Percentiles rank a stretch among this genome's conserved stretches.
These are phyloP conservation scores for Cryomyces minteri DNA, from an alignment of 495 filamentous ascomycete genomes.

Conservation along the genomic window DNA sequence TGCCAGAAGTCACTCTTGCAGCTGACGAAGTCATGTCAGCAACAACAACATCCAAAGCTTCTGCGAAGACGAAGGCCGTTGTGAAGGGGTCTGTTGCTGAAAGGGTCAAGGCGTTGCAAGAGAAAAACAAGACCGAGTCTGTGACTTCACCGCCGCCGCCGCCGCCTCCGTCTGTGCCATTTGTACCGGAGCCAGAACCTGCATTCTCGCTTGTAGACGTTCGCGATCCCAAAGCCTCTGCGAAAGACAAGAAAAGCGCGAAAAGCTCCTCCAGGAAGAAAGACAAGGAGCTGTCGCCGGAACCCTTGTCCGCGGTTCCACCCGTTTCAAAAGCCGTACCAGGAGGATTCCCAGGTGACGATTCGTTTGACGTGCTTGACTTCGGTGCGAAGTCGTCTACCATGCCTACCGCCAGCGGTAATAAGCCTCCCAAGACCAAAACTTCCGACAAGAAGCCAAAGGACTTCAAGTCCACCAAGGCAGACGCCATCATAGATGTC, in stretches of 20 bases:
- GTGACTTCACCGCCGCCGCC: conserved; percentile 2
- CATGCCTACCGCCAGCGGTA: background rate
- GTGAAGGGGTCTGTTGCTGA: conserved; percentile 12
- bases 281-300: background rate
- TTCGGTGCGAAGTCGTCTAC: background rate
- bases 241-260: background rate
- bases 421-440: conserved; percentile 3
- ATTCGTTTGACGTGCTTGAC: conserved; percentile 8
- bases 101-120: conserved; percentile 16
- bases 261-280: conserved; percentile 9
- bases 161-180: background rate
- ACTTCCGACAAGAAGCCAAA: conserved; percentile 4
- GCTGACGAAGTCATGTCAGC: conserved; percentile 6
- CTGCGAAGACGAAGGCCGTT: conserved; percentile 6
- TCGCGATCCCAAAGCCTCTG: conserved; percentile 5
- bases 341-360: conserved; percentile 22
- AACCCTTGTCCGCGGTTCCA: conserved; percentile 5
- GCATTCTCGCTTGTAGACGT: conserved; percentile 6
- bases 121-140: conserved; percentile 3
- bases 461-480: conserved; percentile 5
- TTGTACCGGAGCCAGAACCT: conserved; percentile 5
- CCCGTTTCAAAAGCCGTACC: conserved; percentile 16
- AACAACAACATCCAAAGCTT: conserved; percentile 4
- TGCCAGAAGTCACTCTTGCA: conserved; percentile 11
- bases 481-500: conserved; percentile 6